These are phyloP conservation scores for Priceomyces medius DNA, from an alignment of 805 yeast genomes.

Conservation along the genomic window DNA sequence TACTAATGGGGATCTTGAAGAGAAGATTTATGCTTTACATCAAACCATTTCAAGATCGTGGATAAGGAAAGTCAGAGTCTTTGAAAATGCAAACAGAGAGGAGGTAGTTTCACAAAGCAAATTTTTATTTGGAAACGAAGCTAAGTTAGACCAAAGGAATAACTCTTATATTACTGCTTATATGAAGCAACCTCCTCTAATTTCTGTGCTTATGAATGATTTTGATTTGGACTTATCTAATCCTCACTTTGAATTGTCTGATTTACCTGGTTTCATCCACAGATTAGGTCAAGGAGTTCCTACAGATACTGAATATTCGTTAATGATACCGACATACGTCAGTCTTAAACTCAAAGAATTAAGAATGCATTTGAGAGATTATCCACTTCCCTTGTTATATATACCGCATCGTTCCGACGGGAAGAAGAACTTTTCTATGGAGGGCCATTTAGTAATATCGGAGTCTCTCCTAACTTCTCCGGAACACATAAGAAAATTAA, in stretches of 20 bases:
- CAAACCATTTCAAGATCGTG: slow-evolving; percentile 61
- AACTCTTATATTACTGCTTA: slow-evolving; percentile 31
- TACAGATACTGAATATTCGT: slow-evolving; percentile 60
- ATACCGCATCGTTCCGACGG: slow-evolving; percentile 53
- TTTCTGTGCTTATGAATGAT: slow-evolving; percentile 28
- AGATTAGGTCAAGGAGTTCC: slow-evolving; percentile 86
- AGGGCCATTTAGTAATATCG: slow-evolving; percentile 67
- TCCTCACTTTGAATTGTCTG: slow-evolving; percentile 27
- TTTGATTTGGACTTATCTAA: slow-evolving; percentile 23
- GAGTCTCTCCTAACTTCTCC: slow-evolving; percentile 57
- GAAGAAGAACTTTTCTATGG: slow-evolving; percentile 29
- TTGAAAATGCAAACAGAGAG: slow-evolving; percentile 35
- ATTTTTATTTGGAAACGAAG: slow-evolving; percentile 38
- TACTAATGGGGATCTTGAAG: slow-evolving; percentile 19
- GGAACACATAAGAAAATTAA: slow-evolving; percentile 56
- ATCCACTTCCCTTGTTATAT: slow-evolving; percentile 78
- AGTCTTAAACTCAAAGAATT: slow-evolving; percentile 59
- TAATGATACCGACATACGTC: slow-evolving; percentile 62
- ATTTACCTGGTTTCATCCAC: slow-evolving; percentile 61
- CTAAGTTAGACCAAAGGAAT: slow-evolving; percentile 13
- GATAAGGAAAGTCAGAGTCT: slow-evolving; percentile 61
- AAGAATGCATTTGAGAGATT: slow-evolving; percentile 75
- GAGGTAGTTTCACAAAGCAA: slow-evolving; percentile 37
- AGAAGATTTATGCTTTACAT: slow-evolving; percentile 30
- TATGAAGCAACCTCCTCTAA: slow-evolving; percentile 34